phyloP scores from a whole-genome alignment of 495 filamentous ascomycete genomes.

The Penicillium taxi region DNA sequence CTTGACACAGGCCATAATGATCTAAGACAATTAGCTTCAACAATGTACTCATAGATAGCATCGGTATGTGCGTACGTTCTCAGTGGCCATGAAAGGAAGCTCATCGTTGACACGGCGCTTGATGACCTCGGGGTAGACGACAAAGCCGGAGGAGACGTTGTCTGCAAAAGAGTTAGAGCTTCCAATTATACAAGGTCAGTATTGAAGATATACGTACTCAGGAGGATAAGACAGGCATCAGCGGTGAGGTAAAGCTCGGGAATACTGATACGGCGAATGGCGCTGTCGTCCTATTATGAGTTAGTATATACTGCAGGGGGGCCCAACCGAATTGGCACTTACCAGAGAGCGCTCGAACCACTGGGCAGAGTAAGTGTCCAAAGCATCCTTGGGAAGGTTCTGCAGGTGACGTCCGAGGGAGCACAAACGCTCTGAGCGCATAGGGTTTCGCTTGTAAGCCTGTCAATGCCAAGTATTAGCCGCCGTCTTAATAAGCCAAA shows the following conservation, averaged over 20 bases:
- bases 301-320: constrained; percentile 4
- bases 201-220: constrained; percentile 36
- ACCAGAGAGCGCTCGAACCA: constrained; percentile 66
- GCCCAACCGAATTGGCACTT: constrained; percentile 21
- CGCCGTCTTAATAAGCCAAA: constrained; percentile 1
- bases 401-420: constrained; percentile 61
- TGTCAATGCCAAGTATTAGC: constrained; percentile 24
- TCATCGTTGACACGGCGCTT: constrained; percentile 60
- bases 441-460: constrained; percentile 91
- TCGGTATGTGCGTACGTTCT: constrained; percentile 27
- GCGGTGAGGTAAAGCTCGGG: constrained; percentile 75
- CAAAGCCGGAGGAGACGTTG: constrained; percentile 75
- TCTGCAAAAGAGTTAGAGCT: constrained; percentile 29
- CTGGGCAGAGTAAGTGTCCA: constrained; percentile 73
- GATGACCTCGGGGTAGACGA: constrained; percentile 81
- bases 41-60: not conserved
- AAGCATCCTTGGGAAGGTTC: constrained; percentile 58
- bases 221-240: constrained; percentile 71
- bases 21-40: constrained; percentile 36
- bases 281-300: constrained; percentile 43
- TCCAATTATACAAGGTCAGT: not conserved
- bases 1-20: constrained; percentile 79
- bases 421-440: constrained; percentile 81
- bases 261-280: constrained; percentile 62
- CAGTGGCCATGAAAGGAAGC: constrained; percentile 83